phyloP scores from a whole-genome alignment of 2,329 filamentous ascomycete genomes.

The Dactylellina parvicollis region DNA sequence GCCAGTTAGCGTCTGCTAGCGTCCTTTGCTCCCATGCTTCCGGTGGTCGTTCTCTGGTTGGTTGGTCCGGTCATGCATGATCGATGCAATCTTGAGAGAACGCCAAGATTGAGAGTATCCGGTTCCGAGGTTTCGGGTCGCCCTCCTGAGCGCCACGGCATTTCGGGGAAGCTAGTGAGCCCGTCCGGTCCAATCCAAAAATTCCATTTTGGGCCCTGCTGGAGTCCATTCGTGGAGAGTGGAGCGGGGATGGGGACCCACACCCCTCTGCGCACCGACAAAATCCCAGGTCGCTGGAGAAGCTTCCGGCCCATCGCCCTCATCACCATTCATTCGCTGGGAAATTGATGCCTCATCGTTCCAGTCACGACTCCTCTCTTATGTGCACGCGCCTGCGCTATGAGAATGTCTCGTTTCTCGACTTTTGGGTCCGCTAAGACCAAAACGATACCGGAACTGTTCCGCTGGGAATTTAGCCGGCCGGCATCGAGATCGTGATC shows the following conservation, averaged over 20 bases:
- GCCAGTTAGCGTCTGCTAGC: conserved; percentile 19
- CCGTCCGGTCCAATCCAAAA: conserved; percentile 51
- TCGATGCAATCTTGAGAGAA: conserved; percentile 18
- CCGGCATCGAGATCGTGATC: conserved; percentile 40
- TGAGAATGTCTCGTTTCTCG: conserved; percentile 39
- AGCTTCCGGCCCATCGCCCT: conserved; percentile 32
- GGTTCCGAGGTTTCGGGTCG: conserved; percentile 54
- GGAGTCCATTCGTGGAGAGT: conserved; percentile 38
- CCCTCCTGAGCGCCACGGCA: conserved; percentile 54
- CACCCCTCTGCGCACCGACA: conserved; percentile 41
- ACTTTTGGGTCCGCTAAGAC: conserved; percentile 27
- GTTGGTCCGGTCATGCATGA: conserved; percentile 37
- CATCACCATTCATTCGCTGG: conserved; percentile 39
- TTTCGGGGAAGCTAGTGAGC: conserved; percentile 52
- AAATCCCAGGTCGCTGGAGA: conserved; percentile 47
- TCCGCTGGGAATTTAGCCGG: conserved; percentile 53
- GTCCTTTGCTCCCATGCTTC: conserved; percentile 34
- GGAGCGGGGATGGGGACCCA: conserved; percentile 12
- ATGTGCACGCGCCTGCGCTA: conserved; percentile 26
- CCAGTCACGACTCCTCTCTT: conserved; percentile 2
- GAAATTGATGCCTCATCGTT: conserved; percentile 24
- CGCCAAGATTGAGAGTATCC: conserved; percentile 48
- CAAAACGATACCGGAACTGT: conserved; percentile 48
- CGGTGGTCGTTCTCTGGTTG: conserved; percentile 45
- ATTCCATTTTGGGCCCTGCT: conserved; percentile 23